Evolutionary conservation across 2,329 filamentous ascomycete species (phyloP).

Genomic region (Nectriaceae sp.): DNA sequence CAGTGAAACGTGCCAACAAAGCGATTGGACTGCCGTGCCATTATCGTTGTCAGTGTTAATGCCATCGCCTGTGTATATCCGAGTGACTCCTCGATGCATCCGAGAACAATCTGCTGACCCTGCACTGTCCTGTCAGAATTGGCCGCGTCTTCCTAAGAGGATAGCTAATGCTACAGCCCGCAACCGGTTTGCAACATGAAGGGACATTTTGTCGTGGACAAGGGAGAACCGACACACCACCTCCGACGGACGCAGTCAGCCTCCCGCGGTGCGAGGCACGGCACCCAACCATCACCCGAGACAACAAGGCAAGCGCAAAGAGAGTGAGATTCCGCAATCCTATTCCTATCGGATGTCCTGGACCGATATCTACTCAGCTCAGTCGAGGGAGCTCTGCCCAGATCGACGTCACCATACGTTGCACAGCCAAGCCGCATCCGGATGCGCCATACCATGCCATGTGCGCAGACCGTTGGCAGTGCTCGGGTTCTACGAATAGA

Average conservation of each 20-base stretch:
- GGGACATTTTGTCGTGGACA: background rate
- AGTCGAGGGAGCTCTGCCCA: conserved; percentile 14
- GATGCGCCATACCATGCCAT: conserved; percentile 19
- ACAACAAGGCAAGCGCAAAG: conserved; percentile 3
- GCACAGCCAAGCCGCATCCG: conserved; percentile 22
- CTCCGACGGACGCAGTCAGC: conserved; percentile 7
- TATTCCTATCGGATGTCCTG: conserved; percentile 20
- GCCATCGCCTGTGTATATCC: conserved; percentile 20
- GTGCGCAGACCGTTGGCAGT: conserved; percentile 23
- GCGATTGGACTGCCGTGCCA: conserved; percentile 23
- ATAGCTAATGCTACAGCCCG: conserved; percentile 10
- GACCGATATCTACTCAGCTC: conserved; percentile 16
- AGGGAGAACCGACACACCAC: conserved; percentile 6
- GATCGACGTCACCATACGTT: conserved; percentile 28
- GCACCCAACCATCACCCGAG: conserved; percentile 6
- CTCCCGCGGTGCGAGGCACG: conserved; percentile 8
- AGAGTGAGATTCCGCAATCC: background rate
- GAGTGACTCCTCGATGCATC: conserved; percentile 30
- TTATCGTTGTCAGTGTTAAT: conserved; percentile 26
- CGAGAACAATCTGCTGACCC: conserved; percentile 24
- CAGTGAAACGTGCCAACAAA: conserved; percentile 27
- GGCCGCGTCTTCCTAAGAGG: conserved; percentile 9
- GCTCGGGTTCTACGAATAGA: conserved; percentile 18
- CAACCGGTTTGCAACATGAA: conserved; percentile 8
- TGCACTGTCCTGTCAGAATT: conserved; percentile 14